Base-by-base conservation (phyloP, 441 rosid species). In the Croton setiger region DNA sequence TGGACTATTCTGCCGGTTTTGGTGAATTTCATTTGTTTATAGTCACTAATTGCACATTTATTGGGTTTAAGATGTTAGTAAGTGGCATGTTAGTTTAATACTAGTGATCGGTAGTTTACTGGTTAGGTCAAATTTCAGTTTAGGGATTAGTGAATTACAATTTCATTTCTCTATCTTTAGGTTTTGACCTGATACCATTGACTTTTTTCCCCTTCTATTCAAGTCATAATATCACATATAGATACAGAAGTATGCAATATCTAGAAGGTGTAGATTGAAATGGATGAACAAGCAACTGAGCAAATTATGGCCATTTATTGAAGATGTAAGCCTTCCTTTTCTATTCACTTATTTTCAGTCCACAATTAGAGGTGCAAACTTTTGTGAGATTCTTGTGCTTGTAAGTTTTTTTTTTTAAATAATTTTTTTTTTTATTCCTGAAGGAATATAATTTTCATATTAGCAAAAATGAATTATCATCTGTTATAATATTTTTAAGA, bases 261-360 rank as follows among this genome's bases (percentile, higher is more conserved):
- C 55, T 51, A 7, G 55, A 51, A 51, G 55, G 3, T 51, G 55
- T 13, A 63, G 27, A 49, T 49, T 12, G 49, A 45, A 95, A 78
- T 95, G 99, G 99, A 63, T 95, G 82, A 95, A 95, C 86, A 92
- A 90, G 86, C 89, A 86, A 79, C 79, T 95, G 73, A 71, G 84
- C 87, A 95, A 92, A 82, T 76, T 95, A 74, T 95, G 99, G 99
- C 99, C 99, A 56, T 95, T 67, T 69, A 71, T 95, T 56, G 98
- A 96, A 23, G 98, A 95, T 78, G 99, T 92, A 81, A 87, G 84
- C 49, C 68, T 56, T 61, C 64, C 43, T 39, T 39, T 74, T 53
- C 11, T 76, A 37, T 0, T 44, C 10, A 53, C 33, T 43, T 68
- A 60, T 44, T 73, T 57, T 52, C 31, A 18, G 51, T 39, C 10